phyloP scores from a whole-genome alignment of 169 alveolate genomes.

The Plasmodium reichenowi region DNA sequence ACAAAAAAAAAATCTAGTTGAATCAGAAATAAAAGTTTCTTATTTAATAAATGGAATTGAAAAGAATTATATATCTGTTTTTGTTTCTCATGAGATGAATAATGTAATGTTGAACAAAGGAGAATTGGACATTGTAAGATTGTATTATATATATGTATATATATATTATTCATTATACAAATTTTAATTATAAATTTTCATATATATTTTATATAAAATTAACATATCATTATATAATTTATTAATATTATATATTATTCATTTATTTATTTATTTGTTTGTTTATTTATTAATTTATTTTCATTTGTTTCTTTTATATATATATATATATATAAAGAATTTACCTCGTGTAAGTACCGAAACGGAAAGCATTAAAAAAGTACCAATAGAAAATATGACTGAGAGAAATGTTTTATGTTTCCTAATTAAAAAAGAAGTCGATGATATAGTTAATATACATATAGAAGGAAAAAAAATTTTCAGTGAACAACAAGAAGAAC shows the following conservation, averaged over 20 bases:
- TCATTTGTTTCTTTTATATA: not conserved
- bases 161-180: too few species aligned
- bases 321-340: conserved; percentile 10
- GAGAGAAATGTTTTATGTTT: conserved; percentile 67
- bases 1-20: conserved; percentile 24
- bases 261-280: not conserved
- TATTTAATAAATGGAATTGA: conserved; percentile 74
- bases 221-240: too few species aligned
- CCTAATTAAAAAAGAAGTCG: conserved; percentile 45
- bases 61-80: conserved; percentile 58
- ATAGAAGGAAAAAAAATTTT: conserved; percentile 39
- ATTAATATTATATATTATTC: too few species aligned
- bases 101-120: conserved; percentile 57
- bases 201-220: too few species aligned
- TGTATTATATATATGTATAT: not conserved
- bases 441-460: conserved; percentile 21
- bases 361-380: conserved; percentile 65
- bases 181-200: too few species aligned
- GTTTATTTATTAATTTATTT: not conserved
- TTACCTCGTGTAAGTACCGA: conserved; percentile 67
- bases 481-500: not conserved
- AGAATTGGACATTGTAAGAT: conserved; percentile 47
- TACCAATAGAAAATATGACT: conserved; percentile 56
- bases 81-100: conserved; percentile 71
- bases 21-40: conserved; percentile 56